phyloP scores from a whole-genome alignment of 2,329 filamentous ascomycete genomes.

The Chrysosporium keratinophilum region DNA sequence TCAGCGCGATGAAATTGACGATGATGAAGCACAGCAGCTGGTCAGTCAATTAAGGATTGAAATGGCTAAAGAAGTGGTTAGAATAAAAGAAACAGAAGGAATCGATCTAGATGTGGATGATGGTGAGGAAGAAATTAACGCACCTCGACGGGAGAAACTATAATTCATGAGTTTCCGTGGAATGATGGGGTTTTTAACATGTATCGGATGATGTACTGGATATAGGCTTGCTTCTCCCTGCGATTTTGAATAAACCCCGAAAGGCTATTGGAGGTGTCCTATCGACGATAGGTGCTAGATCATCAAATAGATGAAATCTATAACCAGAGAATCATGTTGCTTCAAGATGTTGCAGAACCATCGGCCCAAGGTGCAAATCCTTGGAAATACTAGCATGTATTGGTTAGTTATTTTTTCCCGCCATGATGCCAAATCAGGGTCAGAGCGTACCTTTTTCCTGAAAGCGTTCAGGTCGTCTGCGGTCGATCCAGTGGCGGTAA shows the following conservation, averaged over 20 bases:
- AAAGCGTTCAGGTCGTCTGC: constrained; percentile 62
- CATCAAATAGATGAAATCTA: too few species aligned
- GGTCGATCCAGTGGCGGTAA: constrained; percentile 34
- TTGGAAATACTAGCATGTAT: constrained; percentile 4
- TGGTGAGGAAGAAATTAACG: not conserved
- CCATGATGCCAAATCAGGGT: not conserved
- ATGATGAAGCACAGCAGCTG: constrained; percentile 35
- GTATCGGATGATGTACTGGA: not conserved
- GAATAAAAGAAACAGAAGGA: constrained; percentile 29
- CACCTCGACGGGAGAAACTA: constrained; percentile 8
- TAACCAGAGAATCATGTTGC: not conserved
- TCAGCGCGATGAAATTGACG: constrained; percentile 38
- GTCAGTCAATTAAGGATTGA: constrained; percentile 30
- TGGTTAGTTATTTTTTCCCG: not conserved
- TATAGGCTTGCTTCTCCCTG: not conserved
- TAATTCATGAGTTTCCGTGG: too few species aligned
- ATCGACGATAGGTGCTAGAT: not conserved
- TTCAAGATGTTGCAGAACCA: not conserved
- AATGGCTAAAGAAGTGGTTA: constrained; percentile 29
- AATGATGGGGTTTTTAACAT: too few species aligned
- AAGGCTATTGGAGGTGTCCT: not conserved
- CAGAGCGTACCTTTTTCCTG: constrained; percentile 43
- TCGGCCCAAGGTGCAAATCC: not conserved
- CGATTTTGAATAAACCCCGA: not conserved
- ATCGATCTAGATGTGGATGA: constrained; percentile 23